A percentile compares a stretch with the other conserved stretches of the same genome.
These are phyloP conservation scores for Candida frijolesensis DNA, from an alignment of 1,139 yeast genomes.

Conservation along the genomic window DNA sequence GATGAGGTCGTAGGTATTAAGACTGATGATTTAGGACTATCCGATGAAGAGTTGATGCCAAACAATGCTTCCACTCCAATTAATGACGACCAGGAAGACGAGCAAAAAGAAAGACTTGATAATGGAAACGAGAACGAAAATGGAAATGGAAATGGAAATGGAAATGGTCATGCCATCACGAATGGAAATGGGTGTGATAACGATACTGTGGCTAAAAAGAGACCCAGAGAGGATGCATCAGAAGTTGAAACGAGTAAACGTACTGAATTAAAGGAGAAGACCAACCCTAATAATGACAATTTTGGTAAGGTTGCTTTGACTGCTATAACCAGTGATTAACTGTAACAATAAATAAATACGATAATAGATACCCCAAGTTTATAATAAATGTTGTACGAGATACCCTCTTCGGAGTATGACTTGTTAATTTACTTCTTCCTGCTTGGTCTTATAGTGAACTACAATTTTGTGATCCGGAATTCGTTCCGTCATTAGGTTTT, in stretches of 20 bases:
- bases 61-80: slow-evolving; percentile 33
- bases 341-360: not conserved
- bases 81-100: slow-evolving; percentile 20
- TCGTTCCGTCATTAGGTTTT: too few species aligned
- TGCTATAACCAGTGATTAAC: slow-evolving; percentile 7
- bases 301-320: slow-evolving; percentile 6
- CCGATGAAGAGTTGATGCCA: slow-evolving; percentile 27
- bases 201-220: slow-evolving; percentile 16
- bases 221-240: slow-evolving; percentile 22
- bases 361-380: too few species aligned
- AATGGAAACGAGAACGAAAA: not conserved
- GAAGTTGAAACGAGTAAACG: slow-evolving; percentile 4
- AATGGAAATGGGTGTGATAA: not conserved
- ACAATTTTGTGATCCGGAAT: too few species aligned
- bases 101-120: slow-evolving; percentile 16
- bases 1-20: slow-evolving; percentile 8
- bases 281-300: slow-evolving; percentile 11
- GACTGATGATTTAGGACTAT: slow-evolving; percentile 27
- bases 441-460: too few species aligned
- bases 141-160: not conserved
- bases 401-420: too few species aligned
- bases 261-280: slow-evolving; percentile 8
- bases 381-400: too few species aligned
- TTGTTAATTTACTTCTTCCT: too few species aligned
- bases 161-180: slow-evolving; percentile 8